Percentiles rank a stretch among this genome's conserved stretches.
Conservation (phyloP, 202 grass and related monocot genomes). For the Carex sylvatica region DNA sequence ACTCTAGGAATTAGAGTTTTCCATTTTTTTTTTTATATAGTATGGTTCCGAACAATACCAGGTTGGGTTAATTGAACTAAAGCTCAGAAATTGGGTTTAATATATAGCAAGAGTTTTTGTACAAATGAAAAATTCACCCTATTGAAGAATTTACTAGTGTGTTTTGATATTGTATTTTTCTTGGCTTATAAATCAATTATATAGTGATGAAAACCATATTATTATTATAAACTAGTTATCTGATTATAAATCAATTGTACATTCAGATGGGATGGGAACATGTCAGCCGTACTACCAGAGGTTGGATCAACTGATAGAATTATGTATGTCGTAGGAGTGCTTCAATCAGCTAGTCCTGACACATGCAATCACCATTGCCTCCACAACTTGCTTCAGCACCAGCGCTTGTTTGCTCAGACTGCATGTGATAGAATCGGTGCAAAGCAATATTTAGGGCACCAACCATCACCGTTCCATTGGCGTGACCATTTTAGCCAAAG, state of each 20-base stretch:
- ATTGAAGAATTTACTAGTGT: background rate
- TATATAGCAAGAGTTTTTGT: background rate
- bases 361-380: conserved; percentile 59
- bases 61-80: background rate
- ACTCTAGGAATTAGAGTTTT: no score
- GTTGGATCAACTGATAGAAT: conserved; percentile 37
- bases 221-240: conserved; percentile 25
- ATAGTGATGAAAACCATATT: conserved; percentile 30
- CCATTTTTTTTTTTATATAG: background rate
- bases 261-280: conserved; percentile 83
- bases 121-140: background rate
- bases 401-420: conserved; percentile 40
- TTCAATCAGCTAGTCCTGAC: conserved; percentile 55
- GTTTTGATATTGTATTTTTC: background rate
- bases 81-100: background rate
- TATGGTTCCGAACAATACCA: background rate
- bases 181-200: no score
- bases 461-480: conserved; percentile 51
- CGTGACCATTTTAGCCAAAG: conserved; percentile 47
- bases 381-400: conserved; percentile 44
- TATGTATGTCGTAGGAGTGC: conserved; percentile 75
- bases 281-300: conserved; percentile 68
- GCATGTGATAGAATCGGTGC: conserved; percentile 38
- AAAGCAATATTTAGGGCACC: conserved; percentile 70
- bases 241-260: conserved; percentile 17